Percentiles rank a stretch among this genome's conserved stretches.
Conservation (phyloP, 208 protist genomes). For the Wallacemonas rigidus region DNA sequence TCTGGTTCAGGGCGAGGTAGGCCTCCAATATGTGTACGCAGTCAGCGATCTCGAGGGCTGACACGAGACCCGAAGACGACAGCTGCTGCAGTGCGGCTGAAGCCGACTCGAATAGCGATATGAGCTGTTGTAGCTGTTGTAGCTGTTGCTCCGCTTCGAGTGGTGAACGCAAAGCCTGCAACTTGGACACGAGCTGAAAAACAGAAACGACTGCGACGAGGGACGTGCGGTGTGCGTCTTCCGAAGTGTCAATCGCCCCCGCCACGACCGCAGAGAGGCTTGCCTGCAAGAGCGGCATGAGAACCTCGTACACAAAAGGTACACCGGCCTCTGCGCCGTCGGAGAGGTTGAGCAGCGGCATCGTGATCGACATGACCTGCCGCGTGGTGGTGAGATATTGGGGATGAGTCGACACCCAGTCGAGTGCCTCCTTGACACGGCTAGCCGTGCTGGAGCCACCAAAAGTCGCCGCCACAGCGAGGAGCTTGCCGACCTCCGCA, state of each 20-base stretch:
- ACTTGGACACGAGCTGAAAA: conserved; percentile 54
- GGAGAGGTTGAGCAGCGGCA: conserved; percentile 60
- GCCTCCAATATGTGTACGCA: conserved; percentile 15
- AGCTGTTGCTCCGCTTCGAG: no score
- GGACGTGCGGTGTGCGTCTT: conserved; percentile 23
- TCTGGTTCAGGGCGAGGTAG: conserved; percentile 14
- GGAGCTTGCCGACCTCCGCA: conserved; percentile 78
- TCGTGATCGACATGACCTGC: conserved; percentile 81
- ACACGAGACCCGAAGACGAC: background rate
- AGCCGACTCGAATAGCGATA: conserved; percentile 20
- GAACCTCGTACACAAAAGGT: conserved; percentile 47
- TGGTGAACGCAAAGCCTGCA: conserved; percentile 19
- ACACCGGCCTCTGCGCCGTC: conserved; percentile 59
- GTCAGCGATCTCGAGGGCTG: conserved; percentile 2
- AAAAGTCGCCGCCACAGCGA: conserved; percentile 65
- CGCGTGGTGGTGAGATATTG: conserved; percentile 44
- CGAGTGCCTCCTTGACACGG: conserved; percentile 58
- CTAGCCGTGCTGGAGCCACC: conserved; percentile 52
- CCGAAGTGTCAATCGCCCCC: conserved; percentile 1
- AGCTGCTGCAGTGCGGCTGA: conserved; percentile 16
- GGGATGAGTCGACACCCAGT: conserved; percentile 50
- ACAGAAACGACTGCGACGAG: conserved; percentile 51
- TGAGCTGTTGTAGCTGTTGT: background rate
- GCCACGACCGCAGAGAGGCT: conserved; percentile 15
- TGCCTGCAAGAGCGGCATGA: conserved; percentile 48